Percentiles rank a stretch among this genome's conserved stretches.
These are phyloP conservation scores for Colletotrichum lindemuthianum DNA, from an alignment of 2,329 filamentous ascomycete genomes.

Conservation along the genomic window DNA sequence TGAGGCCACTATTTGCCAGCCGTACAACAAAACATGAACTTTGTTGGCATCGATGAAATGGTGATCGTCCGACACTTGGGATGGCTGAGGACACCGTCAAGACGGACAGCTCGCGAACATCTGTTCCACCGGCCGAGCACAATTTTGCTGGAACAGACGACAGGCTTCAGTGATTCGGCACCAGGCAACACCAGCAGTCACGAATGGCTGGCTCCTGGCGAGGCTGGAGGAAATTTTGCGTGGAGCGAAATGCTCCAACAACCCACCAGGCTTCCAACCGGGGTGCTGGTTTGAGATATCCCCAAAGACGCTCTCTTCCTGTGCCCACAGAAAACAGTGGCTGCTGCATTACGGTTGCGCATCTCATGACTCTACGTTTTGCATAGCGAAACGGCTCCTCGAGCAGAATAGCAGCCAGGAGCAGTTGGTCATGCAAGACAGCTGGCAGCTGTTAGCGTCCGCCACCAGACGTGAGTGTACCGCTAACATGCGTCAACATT, in stretches of 20 bases:
- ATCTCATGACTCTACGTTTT: not conserved
- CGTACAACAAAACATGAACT: constrained; percentile 25
- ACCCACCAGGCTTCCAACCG: not conserved
- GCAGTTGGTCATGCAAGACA: not conserved
- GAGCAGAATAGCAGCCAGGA: not conserved
- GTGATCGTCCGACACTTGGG: constrained; percentile 30
- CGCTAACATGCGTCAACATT: no score
- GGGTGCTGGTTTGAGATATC: not conserved
- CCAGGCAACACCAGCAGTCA: no score
- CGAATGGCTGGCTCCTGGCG: no score
- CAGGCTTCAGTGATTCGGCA: not conserved
- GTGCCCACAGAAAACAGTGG: not conserved
- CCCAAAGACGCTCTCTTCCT: not conserved
- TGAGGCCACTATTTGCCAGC: constrained; percentile 11
- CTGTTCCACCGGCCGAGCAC: constrained; percentile 17
- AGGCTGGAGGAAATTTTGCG: not conserved
- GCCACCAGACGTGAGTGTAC: no score
- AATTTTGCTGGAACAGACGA: not conserved
- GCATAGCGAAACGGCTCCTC: not conserved
- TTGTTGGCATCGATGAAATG: constrained; percentile 15
- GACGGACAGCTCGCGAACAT: constrained; percentile 5
- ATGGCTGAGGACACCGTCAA: constrained; percentile 17
- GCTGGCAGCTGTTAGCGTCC: no score
- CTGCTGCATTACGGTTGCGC: not conserved
- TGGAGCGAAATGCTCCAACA: constrained; percentile 7